Evolutionary conservation across 2,329 filamentous ascomycete species (phyloP), one percentile per base, ranked within the genome.

Genomic region (Coniochaeta prunicola): DNA sequence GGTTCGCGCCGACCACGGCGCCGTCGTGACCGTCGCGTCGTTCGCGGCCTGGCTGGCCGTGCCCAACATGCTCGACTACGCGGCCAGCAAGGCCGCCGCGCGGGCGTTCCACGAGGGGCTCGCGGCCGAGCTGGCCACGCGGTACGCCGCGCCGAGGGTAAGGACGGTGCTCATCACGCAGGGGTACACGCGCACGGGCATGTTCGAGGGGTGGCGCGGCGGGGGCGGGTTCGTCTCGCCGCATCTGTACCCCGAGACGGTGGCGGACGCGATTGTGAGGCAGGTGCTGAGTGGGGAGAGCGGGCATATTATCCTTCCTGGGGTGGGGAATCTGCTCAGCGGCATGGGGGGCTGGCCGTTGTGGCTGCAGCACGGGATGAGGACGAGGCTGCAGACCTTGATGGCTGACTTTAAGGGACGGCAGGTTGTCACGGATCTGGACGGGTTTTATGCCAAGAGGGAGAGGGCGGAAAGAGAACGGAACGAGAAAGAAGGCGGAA

Each of bases 21-120:
- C 89, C 79, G 70, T 91, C 42, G 86, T 91, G 24, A 91, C 86
- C 0, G 80, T 91, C 24, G 84, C 88, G 15, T 86, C 81, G 1
- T 77, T 84, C 55, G 86, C 87, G 0, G 80, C 81, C 13, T 89
- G 83, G 72, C 64, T 84, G 8, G 76, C 80, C 1, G 79, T 83
- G 0, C 83, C 87, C 3, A 80, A 80, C 64, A 81, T 90, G 77
- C 81, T 86, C 38, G 87, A 90, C 72, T 91, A 91, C 72, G 76
- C 78, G 1, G 79, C 83, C 8, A 82, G 80, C 63, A 91, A 91
- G 73, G 81, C 87, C 1, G 87, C 84, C 0, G 81, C 85, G 1
- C 69, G 89, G 24, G 75, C 83, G 2, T 87, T 91, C 70, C 87
- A 91, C 67, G 87, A 91, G 68, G 88, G 81, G 0, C 71, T 89